phyloP scores from a whole-genome alignment of 208 protist genomes.

The Trypanosoma theileri region DNA sequence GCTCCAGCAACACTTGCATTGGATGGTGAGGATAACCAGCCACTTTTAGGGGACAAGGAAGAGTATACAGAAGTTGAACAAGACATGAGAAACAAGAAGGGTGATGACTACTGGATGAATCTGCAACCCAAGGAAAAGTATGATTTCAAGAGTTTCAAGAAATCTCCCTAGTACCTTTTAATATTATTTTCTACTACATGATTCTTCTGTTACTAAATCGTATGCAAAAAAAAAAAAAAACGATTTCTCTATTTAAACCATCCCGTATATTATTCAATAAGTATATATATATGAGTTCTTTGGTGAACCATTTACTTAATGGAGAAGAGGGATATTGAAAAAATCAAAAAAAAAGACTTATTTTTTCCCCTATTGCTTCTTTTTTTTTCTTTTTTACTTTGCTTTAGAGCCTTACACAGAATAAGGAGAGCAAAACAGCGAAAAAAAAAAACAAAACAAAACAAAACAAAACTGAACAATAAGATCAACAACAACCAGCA shows the following conservation, averaged over 20 bases:
- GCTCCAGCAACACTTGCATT: slow-evolving; percentile 52
- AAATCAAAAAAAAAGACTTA: too few species aligned
- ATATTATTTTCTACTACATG: not conserved
- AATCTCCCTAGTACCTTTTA: slow-evolving; percentile 64
- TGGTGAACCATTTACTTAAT: too few species aligned
- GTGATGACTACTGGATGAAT: slow-evolving; percentile 94
- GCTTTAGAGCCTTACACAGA: too few species aligned
- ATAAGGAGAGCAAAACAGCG: too few species aligned
- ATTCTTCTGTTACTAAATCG: not conserved
- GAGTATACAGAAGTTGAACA: slow-evolving; percentile 82
- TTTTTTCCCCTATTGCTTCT: too few species aligned
- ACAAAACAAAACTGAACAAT: not conserved
- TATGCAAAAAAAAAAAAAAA: too few species aligned
- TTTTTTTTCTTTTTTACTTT: too few species aligned
- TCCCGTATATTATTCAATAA: too few species aligned
- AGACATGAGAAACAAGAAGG: slow-evolving; percentile 85
- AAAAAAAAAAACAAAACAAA: not conserved
- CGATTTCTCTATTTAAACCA: too few species aligned
- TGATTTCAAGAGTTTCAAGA: slow-evolving; percentile 89
- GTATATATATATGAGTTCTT: too few species aligned
- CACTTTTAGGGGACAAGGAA: slow-evolving; percentile 45
- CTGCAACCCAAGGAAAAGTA: slow-evolving; percentile 87
- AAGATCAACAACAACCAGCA: too few species aligned
- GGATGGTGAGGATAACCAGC: slow-evolving; percentile 35
- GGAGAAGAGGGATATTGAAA: too few species aligned